Percentiles rank a stretch among this genome's conserved stretches.
Conservation (phyloP, 1,284 basidiomycete genomes). For the Moesziomyces sp. region DNA sequence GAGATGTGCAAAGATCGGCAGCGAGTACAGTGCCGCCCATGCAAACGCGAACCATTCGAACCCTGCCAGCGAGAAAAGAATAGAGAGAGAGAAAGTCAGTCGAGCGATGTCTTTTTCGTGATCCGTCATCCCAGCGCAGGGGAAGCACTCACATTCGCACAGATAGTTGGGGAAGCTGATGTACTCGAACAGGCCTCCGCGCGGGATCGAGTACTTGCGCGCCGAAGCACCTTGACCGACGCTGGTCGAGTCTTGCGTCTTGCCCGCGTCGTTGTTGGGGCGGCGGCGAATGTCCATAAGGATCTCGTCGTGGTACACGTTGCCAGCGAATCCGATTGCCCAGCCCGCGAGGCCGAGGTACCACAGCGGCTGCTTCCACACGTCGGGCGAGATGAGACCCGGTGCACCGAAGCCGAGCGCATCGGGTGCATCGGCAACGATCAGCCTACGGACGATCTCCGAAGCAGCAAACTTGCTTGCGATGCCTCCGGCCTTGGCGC, state of each 20-base stretch:
- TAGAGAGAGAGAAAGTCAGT: neutral
- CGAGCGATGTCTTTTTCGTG: neutral
- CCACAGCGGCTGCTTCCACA: constrained; percentile 70
- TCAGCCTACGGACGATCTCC: constrained; percentile 25
- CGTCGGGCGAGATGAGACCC: constrained; percentile 47
- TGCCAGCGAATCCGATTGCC: constrained; percentile 78
- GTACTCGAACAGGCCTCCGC: constrained; percentile 80
- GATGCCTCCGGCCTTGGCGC: constrained; percentile 7
- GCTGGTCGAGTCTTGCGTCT: constrained; percentile 12
- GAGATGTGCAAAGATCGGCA: constrained; percentile 45
- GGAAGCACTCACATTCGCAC: constrained; percentile 75
- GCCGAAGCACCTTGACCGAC: constrained; percentile 60
- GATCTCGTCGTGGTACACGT: constrained; percentile 87
- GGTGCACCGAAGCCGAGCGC: constrained; percentile 24
- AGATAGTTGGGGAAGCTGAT: constrained; percentile 94
- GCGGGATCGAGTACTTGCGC: constrained; percentile 81
- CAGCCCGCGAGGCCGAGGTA: constrained; percentile 76
- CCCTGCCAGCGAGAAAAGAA: constrained; percentile 35
- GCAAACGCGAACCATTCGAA: constrained; percentile 65
- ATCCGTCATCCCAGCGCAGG: too few species aligned
- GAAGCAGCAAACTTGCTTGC: constrained; percentile 16
- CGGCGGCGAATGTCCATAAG: constrained; percentile 74
- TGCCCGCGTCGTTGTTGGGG: constrained; percentile 22
- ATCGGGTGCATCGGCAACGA: constrained; percentile 28
- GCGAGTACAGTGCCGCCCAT: constrained; percentile 51